A percentile compares a stretch with the other conserved stretches of the same genome.
phyloP scores from a whole-genome alignment of 1,284 basidiomycete species.

The Tranzscheliella williamsii region DNA sequence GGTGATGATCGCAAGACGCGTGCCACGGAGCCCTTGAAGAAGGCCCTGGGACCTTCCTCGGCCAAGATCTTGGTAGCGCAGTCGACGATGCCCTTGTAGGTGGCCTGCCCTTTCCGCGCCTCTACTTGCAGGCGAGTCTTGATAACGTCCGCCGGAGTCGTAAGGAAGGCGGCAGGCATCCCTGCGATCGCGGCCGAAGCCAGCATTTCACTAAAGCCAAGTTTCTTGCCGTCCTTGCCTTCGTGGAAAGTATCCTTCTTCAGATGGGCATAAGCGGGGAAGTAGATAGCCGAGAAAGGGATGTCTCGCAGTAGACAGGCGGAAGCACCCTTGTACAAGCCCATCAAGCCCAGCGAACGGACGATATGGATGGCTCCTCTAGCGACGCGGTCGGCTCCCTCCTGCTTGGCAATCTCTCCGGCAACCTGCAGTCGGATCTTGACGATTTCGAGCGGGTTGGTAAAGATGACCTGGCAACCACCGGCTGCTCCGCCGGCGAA shows the following conservation, averaged over 20 bases:
- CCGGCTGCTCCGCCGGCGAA: slow-evolving; percentile 89
- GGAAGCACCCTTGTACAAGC: slow-evolving; percentile 85
- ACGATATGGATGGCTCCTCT: slow-evolving; percentile 90
- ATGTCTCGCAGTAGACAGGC: slow-evolving; percentile 87
- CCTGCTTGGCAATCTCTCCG: slow-evolving; percentile 81
- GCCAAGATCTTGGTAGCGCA: slow-evolving; percentile 81
- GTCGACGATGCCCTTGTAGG: slow-evolving; percentile 88
- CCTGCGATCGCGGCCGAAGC: slow-evolving; percentile 76
- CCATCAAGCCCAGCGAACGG: slow-evolving; percentile 85
- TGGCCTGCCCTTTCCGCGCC: slow-evolving; percentile 84
- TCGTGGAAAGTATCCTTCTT: slow-evolving; percentile 94
- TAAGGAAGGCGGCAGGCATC: slow-evolving; percentile 77
- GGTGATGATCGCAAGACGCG: slow-evolving; percentile 76
- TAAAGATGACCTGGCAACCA: slow-evolving; percentile 96
- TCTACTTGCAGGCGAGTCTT: slow-evolving; percentile 99
- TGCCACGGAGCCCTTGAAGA: slow-evolving; percentile 94
- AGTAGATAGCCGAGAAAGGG: slow-evolving; percentile 70
- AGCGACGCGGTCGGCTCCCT: slow-evolving; percentile 73
- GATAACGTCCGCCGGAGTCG: slow-evolving; percentile 77
- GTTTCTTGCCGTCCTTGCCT: slow-evolving; percentile 90
- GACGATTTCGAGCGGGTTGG: slow-evolving; percentile 82
- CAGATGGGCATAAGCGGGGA: slow-evolving; percentile 66
- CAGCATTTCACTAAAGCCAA: slow-evolving; percentile 88
- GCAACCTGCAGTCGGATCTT: slow-evolving; percentile 97
- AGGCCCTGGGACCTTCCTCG: slow-evolving; percentile 83